Percentiles rank a stretch among this genome's conserved stretches.
Evolutionary conservation across 306 rosid genomes (phyloP).

Genomic region (Cucumis cinereus): DNA sequence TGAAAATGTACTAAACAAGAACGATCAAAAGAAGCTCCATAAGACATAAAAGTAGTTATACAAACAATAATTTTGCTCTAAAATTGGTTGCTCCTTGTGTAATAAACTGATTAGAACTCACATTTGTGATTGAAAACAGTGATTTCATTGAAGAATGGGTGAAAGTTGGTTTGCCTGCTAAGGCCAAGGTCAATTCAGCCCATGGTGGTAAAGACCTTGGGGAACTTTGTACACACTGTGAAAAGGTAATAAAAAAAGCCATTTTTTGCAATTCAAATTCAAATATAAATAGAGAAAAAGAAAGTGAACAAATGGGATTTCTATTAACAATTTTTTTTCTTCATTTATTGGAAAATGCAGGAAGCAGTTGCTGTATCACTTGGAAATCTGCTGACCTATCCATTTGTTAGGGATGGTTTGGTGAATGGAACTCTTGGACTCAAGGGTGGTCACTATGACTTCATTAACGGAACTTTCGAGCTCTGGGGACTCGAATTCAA

Average conservation of each 20-base stretch:
- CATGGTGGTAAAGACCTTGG: conserved; percentile 22
- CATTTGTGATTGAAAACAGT: conserved; percentile 23
- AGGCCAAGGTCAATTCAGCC: conserved; percentile 45
- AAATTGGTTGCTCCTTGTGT: neutral
- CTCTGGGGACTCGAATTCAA: conserved; percentile 84
- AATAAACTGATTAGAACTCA: neutral
- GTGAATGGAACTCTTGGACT: conserved; percentile 66
- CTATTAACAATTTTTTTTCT: neutral
- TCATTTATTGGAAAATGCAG: conserved; percentile 27
- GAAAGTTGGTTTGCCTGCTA: conserved; percentile 58
- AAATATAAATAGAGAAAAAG: neutral
- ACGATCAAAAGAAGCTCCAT: neutral
- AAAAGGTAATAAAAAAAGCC: conserved; percentile 37
- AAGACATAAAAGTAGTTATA: neutral
- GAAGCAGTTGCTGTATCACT: conserved; percentile 80
- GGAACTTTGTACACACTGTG: conserved; percentile 62
- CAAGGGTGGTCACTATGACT: conserved; percentile 87
- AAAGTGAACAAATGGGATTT: neutral
- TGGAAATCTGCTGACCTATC: conserved; percentile 82
- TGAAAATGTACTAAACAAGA: neutral
- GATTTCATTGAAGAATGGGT: conserved; percentile 93
- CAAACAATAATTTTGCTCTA: neutral
- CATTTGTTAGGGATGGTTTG: conserved; percentile 86
- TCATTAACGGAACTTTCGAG: conserved; percentile 73
- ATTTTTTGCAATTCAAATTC: neutral